Percentiles rank a stretch among this genome's conserved stretches.
phyloP scores from a whole-genome alignment of 129 eudicot species.

The Escallonia herrerae region DNA sequence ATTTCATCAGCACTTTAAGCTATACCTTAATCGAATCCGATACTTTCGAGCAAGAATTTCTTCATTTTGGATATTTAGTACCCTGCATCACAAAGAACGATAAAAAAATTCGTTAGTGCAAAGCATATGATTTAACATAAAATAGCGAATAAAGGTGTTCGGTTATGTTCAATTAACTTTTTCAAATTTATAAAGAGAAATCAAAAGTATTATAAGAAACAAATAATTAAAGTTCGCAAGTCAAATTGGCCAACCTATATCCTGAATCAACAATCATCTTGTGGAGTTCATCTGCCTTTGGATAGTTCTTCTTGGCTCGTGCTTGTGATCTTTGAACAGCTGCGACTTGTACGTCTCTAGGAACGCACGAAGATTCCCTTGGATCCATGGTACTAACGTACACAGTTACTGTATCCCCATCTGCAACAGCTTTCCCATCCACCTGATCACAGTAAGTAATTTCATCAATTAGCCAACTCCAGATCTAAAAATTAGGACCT shows the following conservation, averaged over 20 bases:
- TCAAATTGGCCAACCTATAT: conserved; percentile 39
- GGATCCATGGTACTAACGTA: conserved; percentile 66
- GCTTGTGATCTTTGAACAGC: conserved; percentile 74
- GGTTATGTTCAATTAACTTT: no score
- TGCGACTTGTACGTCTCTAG: conserved; percentile 57
- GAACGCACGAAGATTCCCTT: conserved; percentile 73
- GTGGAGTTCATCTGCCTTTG: conserved; percentile 80
- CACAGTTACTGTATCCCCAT: conserved; percentile 91
- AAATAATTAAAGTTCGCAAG: no score
- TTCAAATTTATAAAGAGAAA: no score
- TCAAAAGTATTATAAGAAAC: no score
- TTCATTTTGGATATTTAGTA: conserved; percentile 47
- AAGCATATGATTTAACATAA: no score
- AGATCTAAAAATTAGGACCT: no score
- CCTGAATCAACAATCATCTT: conserved; percentile 58
- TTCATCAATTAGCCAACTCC: neutral
- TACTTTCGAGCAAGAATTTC: conserved; percentile 79
- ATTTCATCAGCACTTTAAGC: neutral
- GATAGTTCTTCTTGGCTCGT: conserved; percentile 59
- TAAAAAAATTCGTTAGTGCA: no score
- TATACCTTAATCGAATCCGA: conserved; percentile 79
- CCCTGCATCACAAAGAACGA: conserved; percentile 19
- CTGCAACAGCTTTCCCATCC: conserved; percentile 83
- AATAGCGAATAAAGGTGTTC: no score
- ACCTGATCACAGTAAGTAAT: conserved; percentile 34